Base-by-base conservation (phyloP, 345 rosid species). In the Aegle marmelos region DNA sequence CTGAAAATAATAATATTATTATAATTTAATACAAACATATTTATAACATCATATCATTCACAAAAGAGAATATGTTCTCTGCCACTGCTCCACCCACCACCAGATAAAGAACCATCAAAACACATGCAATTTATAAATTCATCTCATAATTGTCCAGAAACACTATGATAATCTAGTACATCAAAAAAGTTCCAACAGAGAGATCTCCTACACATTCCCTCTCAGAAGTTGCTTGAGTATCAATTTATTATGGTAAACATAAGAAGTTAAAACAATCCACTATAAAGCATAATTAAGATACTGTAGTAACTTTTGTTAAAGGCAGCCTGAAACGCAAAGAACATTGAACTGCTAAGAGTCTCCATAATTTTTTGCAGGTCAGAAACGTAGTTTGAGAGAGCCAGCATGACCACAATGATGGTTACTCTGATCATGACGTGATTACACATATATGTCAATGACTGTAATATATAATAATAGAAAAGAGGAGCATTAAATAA, bases 11-110 rank as follows among this genome's bases (percentile, higher is more conserved):
- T 28, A 41, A 41, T 41, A 11, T 10, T 41, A 45, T n/a, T n/a
- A 13, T 45, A 13, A 45, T 45, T 10, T n/a, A n/a, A 56, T 39
- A 22, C 28, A 33, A 60, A 65, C 30, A 54, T 27, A 75, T n/a
- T 70, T 24, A 67, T 39, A 79, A 75, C 28, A 60, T 70, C 72
- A 70, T 56, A 48, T 9, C 48, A n/a, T 17, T 64, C 39, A 16
- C 28, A 75, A 13, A 75, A 11, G 62, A 17, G 17, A 50, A 31
- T 33, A 31, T 36, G 54, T 30, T 30, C 21, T 48, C 66, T 48
- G 25, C 66, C 76, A 41, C 3, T 36, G 2, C 59, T 62, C 41
- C 14, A n/a, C 67, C 39, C 5, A 27, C 7, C 5, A 34, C 61
- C 17, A 14, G 64, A 74, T 58, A 33, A 48, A 59, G 65, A 63